phyloP scores from a whole-genome alignment of 208 protist genomes.

The Leishmania tropica region DNA sequence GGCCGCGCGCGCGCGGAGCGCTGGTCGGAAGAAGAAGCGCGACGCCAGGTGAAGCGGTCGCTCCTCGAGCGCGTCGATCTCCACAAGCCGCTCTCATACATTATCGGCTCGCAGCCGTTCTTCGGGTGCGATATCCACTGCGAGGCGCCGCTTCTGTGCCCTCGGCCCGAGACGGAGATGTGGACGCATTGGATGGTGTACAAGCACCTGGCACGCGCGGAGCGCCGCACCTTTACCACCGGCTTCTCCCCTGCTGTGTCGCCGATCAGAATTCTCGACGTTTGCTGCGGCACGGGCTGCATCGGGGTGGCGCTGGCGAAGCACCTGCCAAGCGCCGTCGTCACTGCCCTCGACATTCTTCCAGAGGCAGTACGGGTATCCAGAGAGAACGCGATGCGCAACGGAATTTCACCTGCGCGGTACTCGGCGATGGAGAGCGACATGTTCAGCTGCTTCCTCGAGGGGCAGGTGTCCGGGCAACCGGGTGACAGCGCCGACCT shows the following conservation, averaged over 20 bases:
- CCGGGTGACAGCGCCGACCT: not conserved
- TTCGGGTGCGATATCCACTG: conserved; percentile 79
- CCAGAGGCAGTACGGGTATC: conserved; percentile 52
- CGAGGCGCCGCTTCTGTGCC: conserved; percentile 75
- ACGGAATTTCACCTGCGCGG: conserved; percentile 51
- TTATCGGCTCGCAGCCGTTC: conserved; percentile 87
- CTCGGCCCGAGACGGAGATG: conserved; percentile 87
- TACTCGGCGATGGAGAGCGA: conserved; percentile 69
- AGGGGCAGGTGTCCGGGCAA: not conserved
- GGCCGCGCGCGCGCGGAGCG: conserved; percentile 3
- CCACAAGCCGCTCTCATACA: conserved; percentile 88
- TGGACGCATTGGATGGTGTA: conserved; percentile 85
- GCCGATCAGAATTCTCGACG: conserved; percentile 69
- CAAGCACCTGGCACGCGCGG: conserved; percentile 34
- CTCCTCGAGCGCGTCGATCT: conserved; percentile 79
- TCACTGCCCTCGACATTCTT: conserved; percentile 73
- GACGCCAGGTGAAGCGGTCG: conserved; percentile 63
- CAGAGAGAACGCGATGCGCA: conserved; percentile 55
- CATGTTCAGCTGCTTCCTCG: conserved; percentile 76
- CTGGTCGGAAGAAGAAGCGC: conserved; percentile 27
- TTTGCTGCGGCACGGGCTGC: conserved; percentile 90
- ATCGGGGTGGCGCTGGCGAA: conserved; percentile 86
- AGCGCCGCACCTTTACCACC: not conserved
- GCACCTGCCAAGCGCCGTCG: conserved; percentile 47
- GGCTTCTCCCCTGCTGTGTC: not conserved